These are phyloP conservation scores for Gossypium schwendimanii DNA, from an alignment of 441 rosid genomes.

Conservation along the genomic window DNA sequence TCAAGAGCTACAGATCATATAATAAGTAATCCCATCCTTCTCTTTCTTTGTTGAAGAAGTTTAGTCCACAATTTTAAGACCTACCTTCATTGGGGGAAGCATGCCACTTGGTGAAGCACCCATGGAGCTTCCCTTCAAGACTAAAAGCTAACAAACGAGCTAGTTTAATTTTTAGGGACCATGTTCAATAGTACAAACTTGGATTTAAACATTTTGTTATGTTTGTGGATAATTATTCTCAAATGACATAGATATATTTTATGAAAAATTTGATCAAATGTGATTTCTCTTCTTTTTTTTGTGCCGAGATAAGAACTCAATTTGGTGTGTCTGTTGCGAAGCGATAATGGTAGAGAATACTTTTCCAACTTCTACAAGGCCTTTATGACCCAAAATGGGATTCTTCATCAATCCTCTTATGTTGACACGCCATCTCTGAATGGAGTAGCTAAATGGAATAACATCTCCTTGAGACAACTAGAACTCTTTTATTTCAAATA, in stretches of 20 bases:
- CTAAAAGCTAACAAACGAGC: background rate
- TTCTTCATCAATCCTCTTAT: background rate
- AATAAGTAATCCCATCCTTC: no score
- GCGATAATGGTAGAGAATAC: background rate
- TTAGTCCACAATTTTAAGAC: no score
- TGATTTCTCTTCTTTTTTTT: background rate
- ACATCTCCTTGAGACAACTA: background rate
- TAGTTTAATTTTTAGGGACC: background rate
- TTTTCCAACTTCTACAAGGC: background rate
- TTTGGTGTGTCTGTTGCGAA: background rate
- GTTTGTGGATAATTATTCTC: background rate
- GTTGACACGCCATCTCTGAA: background rate
- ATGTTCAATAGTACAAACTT: background rate
- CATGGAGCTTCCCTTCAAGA: background rate
- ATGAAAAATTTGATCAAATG: background rate
- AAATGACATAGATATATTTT: background rate
- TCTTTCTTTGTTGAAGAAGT: no score
- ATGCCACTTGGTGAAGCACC: background rate
- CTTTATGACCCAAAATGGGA: background rate
- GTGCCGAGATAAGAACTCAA: background rate
- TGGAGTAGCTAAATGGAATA: background rate
- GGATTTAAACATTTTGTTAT: background rate
- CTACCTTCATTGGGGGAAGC: no score
- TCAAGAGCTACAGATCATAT: no score
- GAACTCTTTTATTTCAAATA: background rate